These are phyloP conservation scores for Hymenoscyphus salicellus DNA, from an alignment of 2,329 filamentous ascomycete genomes.

Conservation along the genomic window DNA sequence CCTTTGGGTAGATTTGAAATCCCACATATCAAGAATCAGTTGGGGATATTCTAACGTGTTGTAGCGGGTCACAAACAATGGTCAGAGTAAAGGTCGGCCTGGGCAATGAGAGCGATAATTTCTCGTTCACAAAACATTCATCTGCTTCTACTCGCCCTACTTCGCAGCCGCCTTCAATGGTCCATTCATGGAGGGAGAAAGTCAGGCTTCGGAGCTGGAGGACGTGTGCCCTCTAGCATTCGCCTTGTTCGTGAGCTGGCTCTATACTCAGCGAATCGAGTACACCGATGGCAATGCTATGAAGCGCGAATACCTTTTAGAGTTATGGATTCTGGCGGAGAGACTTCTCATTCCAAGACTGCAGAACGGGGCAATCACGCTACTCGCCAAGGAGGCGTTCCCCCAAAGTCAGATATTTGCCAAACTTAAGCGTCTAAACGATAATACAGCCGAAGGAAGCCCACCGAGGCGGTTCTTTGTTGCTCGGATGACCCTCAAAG, in stretches of 20 bases:
- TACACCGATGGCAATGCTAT: neutral
- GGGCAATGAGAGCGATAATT: neutral
- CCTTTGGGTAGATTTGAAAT: neutral
- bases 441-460: slow-evolving; percentile 1
- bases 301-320: neutral
- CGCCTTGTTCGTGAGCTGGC: neutral
- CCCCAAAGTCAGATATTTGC: no score
- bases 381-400: neutral
- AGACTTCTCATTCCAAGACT: neutral
- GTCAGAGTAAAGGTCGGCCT: neutral
- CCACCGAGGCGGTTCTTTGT: slow-evolving; percentile 4
- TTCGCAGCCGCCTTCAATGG: slow-evolving; percentile 1
- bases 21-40: neutral
- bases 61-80: neutral
- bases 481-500: neutral
- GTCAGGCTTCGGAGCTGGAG: neutral
- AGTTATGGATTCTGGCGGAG: slow-evolving; percentile 2
- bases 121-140: slow-evolving; percentile 2
- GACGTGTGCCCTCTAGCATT: neutral
- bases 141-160: slow-evolving; percentile 6
- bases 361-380: neutral
- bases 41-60: neutral
- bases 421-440: neutral
- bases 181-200: neutral
- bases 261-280: neutral